These are phyloP conservation scores for Pythium aristosporum DNA, from an alignment of 352 stramenopile genomes.

Conservation along the genomic window DNA sequence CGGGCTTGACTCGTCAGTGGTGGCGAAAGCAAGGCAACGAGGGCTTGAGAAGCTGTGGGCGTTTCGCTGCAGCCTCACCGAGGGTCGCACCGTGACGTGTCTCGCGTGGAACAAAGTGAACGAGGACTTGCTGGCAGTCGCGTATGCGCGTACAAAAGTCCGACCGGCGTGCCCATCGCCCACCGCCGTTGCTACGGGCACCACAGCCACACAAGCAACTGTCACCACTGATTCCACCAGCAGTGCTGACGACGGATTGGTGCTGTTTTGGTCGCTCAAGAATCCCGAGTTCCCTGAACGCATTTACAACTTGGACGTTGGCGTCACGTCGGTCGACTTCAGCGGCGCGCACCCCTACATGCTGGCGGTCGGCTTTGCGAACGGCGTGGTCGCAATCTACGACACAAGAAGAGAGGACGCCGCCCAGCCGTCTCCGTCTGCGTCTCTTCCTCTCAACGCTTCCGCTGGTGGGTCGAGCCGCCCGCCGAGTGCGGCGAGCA, in stretches of 20 bases:
- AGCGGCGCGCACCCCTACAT: conserved; percentile 84
- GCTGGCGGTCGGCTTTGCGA: conserved; percentile 86
- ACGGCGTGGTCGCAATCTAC: conserved; percentile 91
- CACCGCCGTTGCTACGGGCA: background rate
- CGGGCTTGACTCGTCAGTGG: conserved; percentile 18
- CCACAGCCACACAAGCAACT: conserved; percentile 3
- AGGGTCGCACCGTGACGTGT: conserved; percentile 59
- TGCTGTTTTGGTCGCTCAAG: conserved; percentile 94
- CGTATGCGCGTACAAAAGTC: conserved; percentile 53
- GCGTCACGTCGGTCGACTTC: conserved; percentile 91
- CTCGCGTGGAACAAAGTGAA: conserved; percentile 88
- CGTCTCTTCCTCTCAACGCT: background rate
- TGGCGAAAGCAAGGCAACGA: conserved; percentile 19
- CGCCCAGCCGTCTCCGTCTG: background rate
- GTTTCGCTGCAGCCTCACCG: conserved; percentile 66
- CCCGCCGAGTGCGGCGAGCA: conserved; percentile 11
- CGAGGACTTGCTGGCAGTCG: conserved; percentile 89
- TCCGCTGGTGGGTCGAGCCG: conserved; percentile 4
- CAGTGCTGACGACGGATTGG: conserved; percentile 41
- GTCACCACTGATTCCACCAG: background rate
- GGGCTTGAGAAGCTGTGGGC: conserved; percentile 74
- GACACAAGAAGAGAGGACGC: conserved; percentile 80
- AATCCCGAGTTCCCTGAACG: conserved; percentile 92
- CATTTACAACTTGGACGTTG: conserved; percentile 73
- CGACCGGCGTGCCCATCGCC: conserved; percentile 12